Percentiles rank a stretch among this genome's conserved stretches.
phyloP scores from a whole-genome alignment of 768 basidiomycete species.

The Fomitopsis pulvina region DNA sequence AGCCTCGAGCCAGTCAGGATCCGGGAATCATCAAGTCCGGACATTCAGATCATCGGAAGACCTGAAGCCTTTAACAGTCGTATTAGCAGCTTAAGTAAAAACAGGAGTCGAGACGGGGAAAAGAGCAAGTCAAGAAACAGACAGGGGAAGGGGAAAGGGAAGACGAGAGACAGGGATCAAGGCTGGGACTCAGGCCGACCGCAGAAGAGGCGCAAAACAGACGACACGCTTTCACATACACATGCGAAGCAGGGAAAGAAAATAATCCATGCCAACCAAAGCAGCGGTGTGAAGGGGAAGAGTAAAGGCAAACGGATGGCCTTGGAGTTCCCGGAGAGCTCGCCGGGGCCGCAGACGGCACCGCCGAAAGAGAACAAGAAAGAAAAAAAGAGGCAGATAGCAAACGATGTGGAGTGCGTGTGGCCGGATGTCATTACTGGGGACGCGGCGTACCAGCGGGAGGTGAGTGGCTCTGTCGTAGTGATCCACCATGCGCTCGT shows the following conservation, averaged over 20 bases:
- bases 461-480: slow-evolving; percentile 10
- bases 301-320: neutral
- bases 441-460: slow-evolving; percentile 10
- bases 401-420: neutral
- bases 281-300: neutral
- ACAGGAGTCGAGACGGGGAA: neutral
- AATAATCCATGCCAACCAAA: too few species aligned
- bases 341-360: neutral
- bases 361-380: slow-evolving; percentile 9
- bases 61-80: neutral
- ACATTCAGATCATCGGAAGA: slow-evolving; percentile 1
- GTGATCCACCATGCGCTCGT: neutral
- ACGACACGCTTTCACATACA: neutral
- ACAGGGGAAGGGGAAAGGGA: neutral
- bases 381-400: neutral
- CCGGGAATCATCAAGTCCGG: neutral
- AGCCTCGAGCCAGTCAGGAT: neutral
- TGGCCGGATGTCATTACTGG: slow-evolving; percentile 12
- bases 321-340: neutral
- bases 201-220: slow-evolving; percentile 13
- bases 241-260: neutral
- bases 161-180: neutral
- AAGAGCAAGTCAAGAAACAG: neutral
- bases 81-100: neutral
- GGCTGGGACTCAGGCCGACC: neutral